Base-by-base conservation (phyloP, 129 eudicot species). In the Artemisia argyi region DNA sequence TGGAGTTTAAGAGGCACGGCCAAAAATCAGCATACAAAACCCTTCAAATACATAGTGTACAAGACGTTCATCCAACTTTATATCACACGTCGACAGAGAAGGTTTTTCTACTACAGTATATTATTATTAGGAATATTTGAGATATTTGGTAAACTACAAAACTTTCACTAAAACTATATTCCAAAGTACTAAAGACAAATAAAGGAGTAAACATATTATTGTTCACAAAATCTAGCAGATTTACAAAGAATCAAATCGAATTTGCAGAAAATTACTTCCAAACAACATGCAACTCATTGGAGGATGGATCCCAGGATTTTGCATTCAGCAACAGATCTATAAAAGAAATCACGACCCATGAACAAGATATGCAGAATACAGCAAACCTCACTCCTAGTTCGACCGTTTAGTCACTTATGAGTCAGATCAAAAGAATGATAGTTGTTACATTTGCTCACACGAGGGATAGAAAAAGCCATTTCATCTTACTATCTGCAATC, bases 321-420 rank as follows among this genome's bases (percentile, higher is more conserved):
- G 58, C 59, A 35, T 56, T 52, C 57, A 69, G 73, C 77, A 73
- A 61, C 39, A 65, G 56, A 65, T 39, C 72, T 24, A 52, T 39
- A 3, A 24, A 68, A 51, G 16, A 51, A 14, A 19, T 16, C 22
- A 53, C 61, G 7, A 18, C 60, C 60, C 42, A 15, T 7, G 14
- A 68, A 68, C 50, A 50, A 52, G 13, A 24, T 61, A 19, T 11
- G 53, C 58, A 32, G 11, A 52, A 17, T 16, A 16, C 44, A 71
- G 5, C 46, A 61, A 61, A 66, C 53, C 14, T 48, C 53, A 14
- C 62, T 59, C 54, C 63, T 5, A 26, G 53, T 50, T 76, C n/a
- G 11, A 68, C 75, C 75, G 6, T 60, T 68, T 68, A 32, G 70
- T 60, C 75, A 32, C 42, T 57, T 66, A 44, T 32, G 71, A 63